A percentile compares a stretch with the other conserved stretches of the same genome.
These are phyloP conservation scores for Podochytrium sp. DNA, from an alignment of 192 early-diverging fungal genomes.

Conservation along the genomic window DNA sequence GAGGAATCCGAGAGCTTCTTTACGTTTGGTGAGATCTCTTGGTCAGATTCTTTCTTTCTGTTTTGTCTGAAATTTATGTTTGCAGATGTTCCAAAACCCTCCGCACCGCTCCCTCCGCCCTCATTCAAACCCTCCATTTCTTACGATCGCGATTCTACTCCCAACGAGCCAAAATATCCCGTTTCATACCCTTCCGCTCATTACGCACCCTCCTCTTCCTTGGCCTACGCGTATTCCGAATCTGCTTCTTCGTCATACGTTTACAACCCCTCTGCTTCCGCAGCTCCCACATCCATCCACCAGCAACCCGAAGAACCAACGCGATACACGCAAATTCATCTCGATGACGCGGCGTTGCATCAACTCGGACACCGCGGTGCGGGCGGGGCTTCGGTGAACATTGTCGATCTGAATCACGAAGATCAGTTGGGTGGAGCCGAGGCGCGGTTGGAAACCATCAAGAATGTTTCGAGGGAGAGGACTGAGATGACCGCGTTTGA, in stretches of 20 bases:
- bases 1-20: slow-evolving; percentile 10
- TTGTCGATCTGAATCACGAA: slow-evolving; percentile 28
- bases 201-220: slow-evolving; percentile 7
- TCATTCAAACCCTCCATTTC: slow-evolving; percentile 9
- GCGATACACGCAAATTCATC: slow-evolving; percentile 10
- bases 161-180: slow-evolving; percentile 1
- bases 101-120: neutral
- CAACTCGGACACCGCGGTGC: slow-evolving; percentile 15
- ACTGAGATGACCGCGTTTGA: slow-evolving; percentile 23
- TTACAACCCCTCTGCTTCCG: neutral
- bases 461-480: slow-evolving; percentile 14
- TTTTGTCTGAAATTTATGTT: neutral
- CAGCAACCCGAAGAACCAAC: neutral
- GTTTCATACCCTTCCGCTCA: neutral
- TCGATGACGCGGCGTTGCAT: slow-evolving; percentile 28
- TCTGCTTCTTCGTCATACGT: slow-evolving; percentile 20
- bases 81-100: neutral
- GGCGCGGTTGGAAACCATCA: slow-evolving; percentile 2
- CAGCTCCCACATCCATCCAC: neutral
- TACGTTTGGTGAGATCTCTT: slow-evolving; percentile 9
- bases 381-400: neutral
- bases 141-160: neutral
- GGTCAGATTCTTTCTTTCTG: neutral
- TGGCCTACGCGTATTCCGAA: neutral
- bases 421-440: slow-evolving; percentile 23